Evolutionary conservation across 1,284 basidiomycete genomes (phyloP), one percentile per base, ranked within the genome.

Genomic region (Naganishia sp.): DNA sequence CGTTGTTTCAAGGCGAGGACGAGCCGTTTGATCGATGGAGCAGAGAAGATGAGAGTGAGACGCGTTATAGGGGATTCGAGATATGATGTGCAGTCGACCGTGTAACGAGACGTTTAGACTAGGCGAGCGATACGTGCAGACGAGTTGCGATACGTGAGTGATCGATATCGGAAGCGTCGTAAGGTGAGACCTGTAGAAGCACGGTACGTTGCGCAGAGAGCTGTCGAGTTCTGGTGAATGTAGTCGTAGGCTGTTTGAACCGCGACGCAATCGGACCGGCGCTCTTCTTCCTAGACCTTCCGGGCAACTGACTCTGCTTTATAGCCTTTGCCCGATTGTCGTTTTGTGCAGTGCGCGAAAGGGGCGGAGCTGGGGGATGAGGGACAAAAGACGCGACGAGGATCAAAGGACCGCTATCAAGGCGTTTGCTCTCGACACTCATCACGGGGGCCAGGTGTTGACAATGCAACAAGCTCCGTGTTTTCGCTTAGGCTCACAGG

Each of bases 381-480:
- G 13, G 21, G 32, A 61, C 47, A 61, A 61, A 61, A 61, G 57
- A 61, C 25, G 35, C 32, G 35, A 43, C 42, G 43, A 25, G 47
- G 21, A 51, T 61, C 46, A 61, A 61, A 61, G 57, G 57, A 61
- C 46, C 45, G 39, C 35, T 61, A 39, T 61, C 46, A 61, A 25
- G 47, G 52, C 35, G 35, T 39, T 39, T 39, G 35, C 35, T 39
- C 10, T 39, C 35, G 35, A 39, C 35, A 39, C 35, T 39, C 35
- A 2, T 41, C 47, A 49, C 17, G 21, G 21, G 1, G 21, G n/a
- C 10, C 35, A 11, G 52, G 11, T 35, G 52, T 54, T 54, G 52
- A 54, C 52, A 54, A 41, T 21, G 39, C 18, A 54, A 41, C 52
- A 54, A 54, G 18, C 32, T 54, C 52, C 52, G 52, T 23, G 52